Evolutionary conservation across 1,284 basidiomycete genomes (phyloP).

Genomic region (Veloporphyrellus conicus): DNA sequence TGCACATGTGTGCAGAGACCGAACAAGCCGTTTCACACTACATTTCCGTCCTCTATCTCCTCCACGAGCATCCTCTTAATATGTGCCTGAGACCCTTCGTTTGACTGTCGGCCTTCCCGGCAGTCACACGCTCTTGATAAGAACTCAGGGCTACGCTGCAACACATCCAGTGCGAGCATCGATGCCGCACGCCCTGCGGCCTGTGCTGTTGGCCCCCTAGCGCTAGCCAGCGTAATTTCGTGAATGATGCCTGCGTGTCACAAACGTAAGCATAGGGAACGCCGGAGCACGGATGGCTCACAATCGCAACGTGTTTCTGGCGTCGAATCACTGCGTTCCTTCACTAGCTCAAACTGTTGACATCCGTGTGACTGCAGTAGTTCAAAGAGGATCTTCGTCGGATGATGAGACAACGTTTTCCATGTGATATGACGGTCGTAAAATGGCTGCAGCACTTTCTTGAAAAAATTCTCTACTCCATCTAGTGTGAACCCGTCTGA

Average conservation of each 20-base stretch:
- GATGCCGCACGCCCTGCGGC: slow-evolving; percentile 59
- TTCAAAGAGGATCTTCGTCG: slow-evolving; percentile 69
- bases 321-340: slow-evolving; percentile 38
- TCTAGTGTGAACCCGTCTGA: slow-evolving; percentile 63
- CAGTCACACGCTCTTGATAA: slow-evolving; percentile 64
- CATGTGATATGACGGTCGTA: slow-evolving; percentile 68
- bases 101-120: slow-evolving; percentile 37
- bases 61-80: slow-evolving; percentile 35
- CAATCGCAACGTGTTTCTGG: slow-evolving; percentile 46
- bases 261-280: slow-evolving; percentile 12
- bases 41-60: slow-evolving; percentile 32
- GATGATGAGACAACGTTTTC: slow-evolving; percentile 66
- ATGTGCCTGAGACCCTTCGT: slow-evolving; percentile 41
- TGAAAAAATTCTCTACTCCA: slow-evolving; percentile 61
- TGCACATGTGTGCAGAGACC: slow-evolving; percentile 12
- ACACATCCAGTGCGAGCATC: slow-evolving; percentile 55
- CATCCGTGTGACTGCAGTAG: slow-evolving; percentile 66
- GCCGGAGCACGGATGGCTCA: slow-evolving; percentile 28
- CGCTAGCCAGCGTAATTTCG: slow-evolving; percentile 56
- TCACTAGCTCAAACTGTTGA: slow-evolving; percentile 55
- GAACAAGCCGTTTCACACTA: slow-evolving; percentile 10
- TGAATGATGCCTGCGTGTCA: slow-evolving; percentile 57
- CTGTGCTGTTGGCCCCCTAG: slow-evolving; percentile 44
- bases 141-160: slow-evolving; percentile 60
- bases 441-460: slow-evolving; percentile 65